Percentiles rank a stretch among this genome's conserved stretches.
These are phyloP conservation scores for Boletus coccyginus DNA, from an alignment of 768 basidiomycete species.

Conservation along the genomic window DNA sequence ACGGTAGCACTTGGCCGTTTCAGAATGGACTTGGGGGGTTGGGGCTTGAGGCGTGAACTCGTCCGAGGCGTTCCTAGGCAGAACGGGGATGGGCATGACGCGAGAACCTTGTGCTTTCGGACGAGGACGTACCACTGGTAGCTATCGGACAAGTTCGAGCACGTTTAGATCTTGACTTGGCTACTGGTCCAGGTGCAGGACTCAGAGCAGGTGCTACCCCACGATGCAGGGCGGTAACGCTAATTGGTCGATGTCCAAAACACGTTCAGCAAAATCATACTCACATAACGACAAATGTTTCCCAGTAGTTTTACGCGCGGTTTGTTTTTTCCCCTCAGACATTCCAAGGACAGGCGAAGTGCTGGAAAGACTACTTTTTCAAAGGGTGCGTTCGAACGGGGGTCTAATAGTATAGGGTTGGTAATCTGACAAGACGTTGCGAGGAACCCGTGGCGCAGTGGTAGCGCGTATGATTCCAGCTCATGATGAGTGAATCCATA, in stretches of 20 bases:
- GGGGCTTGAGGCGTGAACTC: not conserved
- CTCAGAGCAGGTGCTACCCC: not conserved
- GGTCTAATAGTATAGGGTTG: too few species aligned
- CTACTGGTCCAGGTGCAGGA: not conserved
- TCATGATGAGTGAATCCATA: conserved; percentile 29
- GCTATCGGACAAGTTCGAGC: not conserved
- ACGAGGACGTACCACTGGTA: not conserved
- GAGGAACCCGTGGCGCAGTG: conserved; percentile 38
- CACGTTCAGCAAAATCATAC: not conserved
- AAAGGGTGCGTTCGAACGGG: not conserved
- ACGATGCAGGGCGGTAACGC: not conserved
- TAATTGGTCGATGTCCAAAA: not conserved
- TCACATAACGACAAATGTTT: conserved; percentile 5
- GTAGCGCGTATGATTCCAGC: conserved; percentile 42
- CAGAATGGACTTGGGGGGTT: not conserved
- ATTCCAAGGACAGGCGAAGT: not conserved
- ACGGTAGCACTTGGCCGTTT: not conserved
- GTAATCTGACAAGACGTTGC: fast-evolving
- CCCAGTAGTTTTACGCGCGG: conserved; percentile 21
- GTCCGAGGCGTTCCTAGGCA: not conserved
- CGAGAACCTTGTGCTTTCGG: not conserved
- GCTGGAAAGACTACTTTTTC: not conserved
- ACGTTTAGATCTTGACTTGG: not conserved
- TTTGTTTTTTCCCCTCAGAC: conserved; percentile 9
- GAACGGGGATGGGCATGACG: not conserved